Conservation (phyloP, 2,329 filamentous ascomycete species). For the Talaromyces sp. region DNA sequence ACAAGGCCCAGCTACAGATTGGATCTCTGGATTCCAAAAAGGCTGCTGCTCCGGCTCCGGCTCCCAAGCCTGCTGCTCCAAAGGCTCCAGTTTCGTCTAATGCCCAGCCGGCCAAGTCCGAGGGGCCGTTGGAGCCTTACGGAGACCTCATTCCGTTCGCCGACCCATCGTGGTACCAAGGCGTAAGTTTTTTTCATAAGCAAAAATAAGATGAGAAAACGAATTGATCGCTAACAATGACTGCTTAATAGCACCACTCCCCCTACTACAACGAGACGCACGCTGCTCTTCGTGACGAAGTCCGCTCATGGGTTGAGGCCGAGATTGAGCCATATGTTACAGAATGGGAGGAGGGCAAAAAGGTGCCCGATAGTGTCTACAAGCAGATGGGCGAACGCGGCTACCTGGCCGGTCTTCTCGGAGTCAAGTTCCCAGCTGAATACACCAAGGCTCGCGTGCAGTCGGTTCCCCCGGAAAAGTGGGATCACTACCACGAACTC, state of each 20-base stretch:
- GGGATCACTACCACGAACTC: conserved; percentile 98
- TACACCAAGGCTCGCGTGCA: conserved; percentile 66
- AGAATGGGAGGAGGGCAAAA: conserved; percentile 95
- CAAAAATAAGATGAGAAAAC: not conserved
- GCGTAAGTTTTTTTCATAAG: conserved; percentile 51
- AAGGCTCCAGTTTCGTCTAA: conserved; percentile 50
- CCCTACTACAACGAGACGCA: conserved; percentile 96
- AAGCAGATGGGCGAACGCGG: conserved; percentile 91
- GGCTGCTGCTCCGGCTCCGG: conserved; percentile 48
- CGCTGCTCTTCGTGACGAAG: conserved; percentile 80
- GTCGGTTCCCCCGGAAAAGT: conserved; percentile 77
- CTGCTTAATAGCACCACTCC: conserved; percentile 68
- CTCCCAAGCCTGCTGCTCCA: conserved; percentile 45
- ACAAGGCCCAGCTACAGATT: conserved; percentile 53
- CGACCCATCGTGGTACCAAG: conserved; percentile 92
- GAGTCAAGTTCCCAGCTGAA: conserved; percentile 68
- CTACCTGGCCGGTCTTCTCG: conserved; percentile 85
- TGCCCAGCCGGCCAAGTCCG: conserved; percentile 46
- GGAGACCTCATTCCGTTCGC: conserved; percentile 85
- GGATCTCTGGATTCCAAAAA: conserved; percentile 83
- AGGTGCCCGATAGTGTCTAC: conserved; percentile 83
- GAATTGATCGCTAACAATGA: conserved; percentile 8
- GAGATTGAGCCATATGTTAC: conserved; percentile 86
- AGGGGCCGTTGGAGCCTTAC: conserved; percentile 74
- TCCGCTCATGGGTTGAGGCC: conserved; percentile 84